These are phyloP conservation scores for Excoecaria cochinchinensis DNA, from an alignment of 345 rosid species.

Conservation along the genomic window DNA sequence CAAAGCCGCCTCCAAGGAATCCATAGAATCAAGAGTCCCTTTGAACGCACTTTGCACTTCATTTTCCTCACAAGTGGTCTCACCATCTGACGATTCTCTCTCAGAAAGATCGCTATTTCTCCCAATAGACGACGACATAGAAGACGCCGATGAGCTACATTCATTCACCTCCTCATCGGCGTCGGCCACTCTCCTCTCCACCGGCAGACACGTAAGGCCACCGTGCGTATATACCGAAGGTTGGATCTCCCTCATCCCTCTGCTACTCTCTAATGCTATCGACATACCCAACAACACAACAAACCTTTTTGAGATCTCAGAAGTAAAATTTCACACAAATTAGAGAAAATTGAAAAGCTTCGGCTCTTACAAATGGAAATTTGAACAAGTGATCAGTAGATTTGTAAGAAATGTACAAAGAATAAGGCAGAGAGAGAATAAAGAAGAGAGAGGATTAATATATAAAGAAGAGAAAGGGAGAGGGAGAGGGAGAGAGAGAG, in stretches of 20 bases:
- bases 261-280: background rate
- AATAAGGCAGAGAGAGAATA: too few relatives aligned
- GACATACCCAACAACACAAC: background rate
- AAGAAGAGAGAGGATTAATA: background rate
- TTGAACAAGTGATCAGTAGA: background rate
- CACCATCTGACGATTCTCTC: constrained; percentile 8
- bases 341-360: background rate
- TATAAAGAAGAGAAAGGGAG: background rate
- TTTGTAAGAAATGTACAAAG: background rate
- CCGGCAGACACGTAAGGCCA: background rate
- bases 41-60: constrained; percentile 31
- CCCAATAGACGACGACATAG: constrained; percentile 28
- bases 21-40: constrained; percentile 27
- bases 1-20: constrained; percentile 25
- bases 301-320: too few relatives aligned
- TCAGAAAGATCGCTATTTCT: constrained; percentile 27
- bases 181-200: background rate
- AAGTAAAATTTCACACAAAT: too few relatives aligned
- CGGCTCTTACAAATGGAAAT: too few relatives aligned
- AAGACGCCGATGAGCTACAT: constrained; percentile 23
- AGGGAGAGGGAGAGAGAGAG: background rate
- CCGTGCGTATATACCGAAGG: background rate
- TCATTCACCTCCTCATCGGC: constrained; percentile 12
- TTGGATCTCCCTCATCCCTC: constrained; percentile 6
- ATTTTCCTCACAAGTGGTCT: constrained; percentile 20